Conservation (phyloP, 2,329 filamentous ascomycete genomes). For the Teratosphaeria pseudoeucalypti region DNA sequence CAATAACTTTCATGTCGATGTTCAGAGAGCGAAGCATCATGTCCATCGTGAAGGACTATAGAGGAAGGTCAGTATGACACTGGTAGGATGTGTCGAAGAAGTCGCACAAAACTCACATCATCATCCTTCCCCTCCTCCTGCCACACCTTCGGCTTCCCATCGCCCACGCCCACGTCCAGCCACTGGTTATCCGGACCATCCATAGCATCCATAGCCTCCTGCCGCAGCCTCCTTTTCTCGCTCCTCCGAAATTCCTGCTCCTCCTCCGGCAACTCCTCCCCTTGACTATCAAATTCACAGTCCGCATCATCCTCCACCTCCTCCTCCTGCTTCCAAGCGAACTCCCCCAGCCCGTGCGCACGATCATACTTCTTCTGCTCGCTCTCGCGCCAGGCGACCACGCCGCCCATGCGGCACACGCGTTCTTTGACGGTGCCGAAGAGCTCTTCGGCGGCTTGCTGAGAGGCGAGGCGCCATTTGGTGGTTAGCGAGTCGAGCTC, state of each 20-base stretch:
- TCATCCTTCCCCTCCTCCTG: conserved; percentile 27
- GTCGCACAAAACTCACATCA: conserved; percentile 25
- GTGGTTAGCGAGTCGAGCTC: conserved; percentile 47
- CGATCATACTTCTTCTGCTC: conserved; percentile 24
- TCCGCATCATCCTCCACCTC: conserved; percentile 28
- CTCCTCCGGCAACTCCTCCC: conserved; percentile 24
- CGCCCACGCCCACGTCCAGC: conserved; percentile 27
- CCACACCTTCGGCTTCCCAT: conserved; percentile 23
- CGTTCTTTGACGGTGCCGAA: conserved; percentile 51
- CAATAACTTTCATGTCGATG: conserved; percentile 52
- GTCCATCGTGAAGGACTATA: conserved; percentile 55
- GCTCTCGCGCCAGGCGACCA: conserved; percentile 40
- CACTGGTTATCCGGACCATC: conserved; percentile 24
- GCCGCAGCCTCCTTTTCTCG: conserved; percentile 40
- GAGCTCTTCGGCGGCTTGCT: conserved; percentile 57
- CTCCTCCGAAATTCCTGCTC: conserved; percentile 37
- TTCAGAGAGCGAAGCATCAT: conserved; percentile 59
- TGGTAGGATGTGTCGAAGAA: neutral
- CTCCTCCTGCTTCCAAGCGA: conserved; percentile 24
- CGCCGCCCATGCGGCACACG: conserved; percentile 53
- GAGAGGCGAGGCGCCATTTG: conserved; percentile 52
- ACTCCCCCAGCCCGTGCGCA: conserved; percentile 18
- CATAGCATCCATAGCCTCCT: conserved; percentile 31
- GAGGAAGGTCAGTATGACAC: neutral
- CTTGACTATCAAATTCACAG: conserved; percentile 25